Evolutionary conservation across 1,284 basidiomycete genomes (phyloP), one percentile per base, ranked within the genome.

Genomic region (Phylloboletellus chloephorus): DNA sequence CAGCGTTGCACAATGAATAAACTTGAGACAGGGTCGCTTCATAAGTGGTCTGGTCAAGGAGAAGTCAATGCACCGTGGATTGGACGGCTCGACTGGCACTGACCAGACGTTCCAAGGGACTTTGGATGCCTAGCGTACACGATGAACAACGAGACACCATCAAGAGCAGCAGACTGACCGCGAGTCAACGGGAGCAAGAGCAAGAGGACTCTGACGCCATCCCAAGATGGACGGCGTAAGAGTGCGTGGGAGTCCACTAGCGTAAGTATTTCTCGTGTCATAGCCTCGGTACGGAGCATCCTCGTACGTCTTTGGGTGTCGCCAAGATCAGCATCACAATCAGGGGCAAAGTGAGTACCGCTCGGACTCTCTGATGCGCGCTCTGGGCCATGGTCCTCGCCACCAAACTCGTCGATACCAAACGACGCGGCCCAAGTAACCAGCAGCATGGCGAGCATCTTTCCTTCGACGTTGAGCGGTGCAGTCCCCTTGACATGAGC

Each of bases 381-480:
- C 3, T 45, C 42, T 20, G 48, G 43, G 3, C 26, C 2, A 9
- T 50, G 47, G 11, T 61, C 61, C 13, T 71, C 65, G 31, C 66
- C 63, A 21, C 89, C 90, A 19, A 70, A 71, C 52, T 90, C 85
- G 59, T 93, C 78, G 31, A 93, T 67, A 16, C 91, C 90, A 57
- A 87, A 92, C 20, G 86, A 88, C 2, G 81, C 75, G 0, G 88
- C 90, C 89, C 89, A 94, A 13, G 83, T 76, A 38, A 87, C 86
- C 13, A 92, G 68, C 17, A 83, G 58, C 71, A 83, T 78, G 7
- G 78, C 70, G 31, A 88, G 68, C 41, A 88, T 71, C 37, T 73
- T 72, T 12, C 77, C 84, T 46, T 83, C 74, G 42, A 72, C 65
- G 13, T 69, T 66, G 2, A 88, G 68, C 10, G 74, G 67, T 23